Percentiles rank a stretch among this genome's conserved stretches.
These are phyloP conservation scores for Eremothecium gossypii DNA, from an alignment of 1,139 yeast genomes.

Conservation along the genomic window DNA sequence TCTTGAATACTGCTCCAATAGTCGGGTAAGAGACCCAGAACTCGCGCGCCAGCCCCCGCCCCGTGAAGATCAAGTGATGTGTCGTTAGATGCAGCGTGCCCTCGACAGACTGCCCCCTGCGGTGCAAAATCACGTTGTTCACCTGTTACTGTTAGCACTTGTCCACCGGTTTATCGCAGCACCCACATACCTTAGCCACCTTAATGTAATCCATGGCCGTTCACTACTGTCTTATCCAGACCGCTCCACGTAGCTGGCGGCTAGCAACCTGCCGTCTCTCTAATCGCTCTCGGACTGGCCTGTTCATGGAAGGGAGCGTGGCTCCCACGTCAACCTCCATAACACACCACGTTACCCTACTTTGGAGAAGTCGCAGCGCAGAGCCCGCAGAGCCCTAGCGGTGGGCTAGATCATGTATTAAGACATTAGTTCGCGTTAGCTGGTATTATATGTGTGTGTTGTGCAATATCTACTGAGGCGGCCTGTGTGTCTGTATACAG, in stretches of 20 bases:
- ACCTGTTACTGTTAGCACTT: conserved; percentile 32
- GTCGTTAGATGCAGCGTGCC: conserved; percentile 77
- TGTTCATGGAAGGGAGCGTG: too few relatives aligned
- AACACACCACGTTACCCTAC: too few relatives aligned
- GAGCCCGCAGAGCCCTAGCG: too few relatives aligned
- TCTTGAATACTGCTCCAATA: conserved; percentile 56
- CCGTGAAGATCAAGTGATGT: conserved; percentile 75
- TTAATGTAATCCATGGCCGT: conserved; percentile 46
- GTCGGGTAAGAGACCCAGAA: conserved; percentile 93
- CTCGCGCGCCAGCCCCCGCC: conserved; percentile 42
- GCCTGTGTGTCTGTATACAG: too few relatives aligned
- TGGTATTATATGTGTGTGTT: too few relatives aligned
- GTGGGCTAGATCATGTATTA: too few relatives aligned
- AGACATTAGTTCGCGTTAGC: too few relatives aligned
- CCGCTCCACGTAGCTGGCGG: neutral
- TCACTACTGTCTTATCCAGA: neutral
- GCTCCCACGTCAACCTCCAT: too few relatives aligned
- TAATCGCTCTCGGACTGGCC: too few relatives aligned
- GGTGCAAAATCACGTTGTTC: conserved; percentile 56
- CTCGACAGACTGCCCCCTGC: conserved; percentile 53
- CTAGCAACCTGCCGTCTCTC: too few relatives aligned
- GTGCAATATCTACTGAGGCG: too few relatives aligned
- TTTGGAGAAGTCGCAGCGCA: too few relatives aligned
- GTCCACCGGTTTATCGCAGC: neutral
- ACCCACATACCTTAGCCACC: conserved; percentile 36